Conservation (phyloP, 2,329 filamentous ascomycete species). For the Penicillium sp. region DNA sequence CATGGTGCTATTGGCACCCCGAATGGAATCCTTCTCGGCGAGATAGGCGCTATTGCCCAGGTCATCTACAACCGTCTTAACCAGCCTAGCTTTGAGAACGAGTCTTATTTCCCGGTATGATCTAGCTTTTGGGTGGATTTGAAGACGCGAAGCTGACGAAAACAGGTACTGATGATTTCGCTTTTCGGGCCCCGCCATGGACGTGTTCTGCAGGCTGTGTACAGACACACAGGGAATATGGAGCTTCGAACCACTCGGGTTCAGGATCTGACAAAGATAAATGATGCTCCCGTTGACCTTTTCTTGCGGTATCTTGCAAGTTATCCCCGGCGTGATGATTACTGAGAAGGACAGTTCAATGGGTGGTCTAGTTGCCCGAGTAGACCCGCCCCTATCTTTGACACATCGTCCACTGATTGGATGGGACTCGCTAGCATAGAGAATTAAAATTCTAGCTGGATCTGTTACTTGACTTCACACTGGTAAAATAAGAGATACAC, state of each 20-base stretch:
- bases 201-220: slow-evolving; percentile 2
- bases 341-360: neutral
- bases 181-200: slow-evolving; percentile 6
- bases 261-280: neutral
- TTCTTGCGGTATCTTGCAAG: slow-evolving; percentile 3
- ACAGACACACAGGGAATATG: neutral
- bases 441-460: neutral
- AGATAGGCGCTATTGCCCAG: slow-evolving; percentile 5
- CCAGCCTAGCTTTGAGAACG: slow-evolving; percentile 1
- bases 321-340: neutral
- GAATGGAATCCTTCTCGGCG: slow-evolving; percentile 2
- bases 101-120: slow-evolving; percentile 5
- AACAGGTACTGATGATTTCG: slow-evolving; percentile 4
- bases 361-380: too few species aligned
- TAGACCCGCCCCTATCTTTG: too few species aligned
- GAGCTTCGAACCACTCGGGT: slow-evolving; percentile 1
- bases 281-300: neutral
- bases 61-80: slow-evolving; percentile 4
- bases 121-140: too few species aligned
- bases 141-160: neutral
- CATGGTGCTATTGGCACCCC: neutral
- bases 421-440: neutral
- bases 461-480: neutral
- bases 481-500: neutral
- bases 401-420: too few species aligned